Percentiles rank a stretch among this genome's conserved stretches.
Evolutionary conservation across 441 rosid species (phyloP).

Genomic region (Adansonia madagascariensis): DNA sequence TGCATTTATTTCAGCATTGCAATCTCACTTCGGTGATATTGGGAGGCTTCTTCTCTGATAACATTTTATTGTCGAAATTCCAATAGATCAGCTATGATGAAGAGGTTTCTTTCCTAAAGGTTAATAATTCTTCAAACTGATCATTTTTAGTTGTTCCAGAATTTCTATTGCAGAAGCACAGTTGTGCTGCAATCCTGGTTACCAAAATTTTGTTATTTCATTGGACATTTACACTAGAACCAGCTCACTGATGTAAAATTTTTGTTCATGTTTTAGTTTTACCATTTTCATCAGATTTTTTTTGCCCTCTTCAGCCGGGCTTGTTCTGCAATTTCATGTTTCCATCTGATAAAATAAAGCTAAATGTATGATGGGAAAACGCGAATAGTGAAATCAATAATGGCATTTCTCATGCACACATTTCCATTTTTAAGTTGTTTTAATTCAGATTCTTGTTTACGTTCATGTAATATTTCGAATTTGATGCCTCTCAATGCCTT

Average conservation of each 20-base stretch:
- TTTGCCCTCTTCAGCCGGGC: neutral
- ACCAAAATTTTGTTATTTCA: conserved; percentile 27
- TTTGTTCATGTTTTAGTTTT: conserved; percentile 10
- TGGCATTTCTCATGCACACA: conserved; percentile 7
- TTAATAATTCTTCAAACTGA: conserved; percentile 9
- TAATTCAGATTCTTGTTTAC: neutral
- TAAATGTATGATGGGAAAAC: conserved; percentile 19
- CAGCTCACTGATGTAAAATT: conserved; percentile 3
- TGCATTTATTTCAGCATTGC: conserved; percentile 71
- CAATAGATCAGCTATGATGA: conserved; percentile 14
- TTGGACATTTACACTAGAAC: conserved; percentile 3
- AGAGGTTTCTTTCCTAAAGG: conserved; percentile 15
- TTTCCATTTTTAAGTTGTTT: neutral
- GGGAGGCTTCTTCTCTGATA: conserved; percentile 75
- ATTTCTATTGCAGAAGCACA: conserved; percentile 12
- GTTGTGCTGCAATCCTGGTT: conserved; percentile 26
- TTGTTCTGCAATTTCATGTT: neutral
- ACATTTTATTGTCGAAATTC: conserved; percentile 19
- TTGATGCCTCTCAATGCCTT: neutral
- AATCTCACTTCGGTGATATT: conserved; percentile 79
- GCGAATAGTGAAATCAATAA: neutral
- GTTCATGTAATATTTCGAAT: neutral
- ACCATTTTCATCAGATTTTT: conserved; percentile 17
- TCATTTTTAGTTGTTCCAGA: conserved; percentile 17
- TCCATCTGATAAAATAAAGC: conserved; percentile 25